These are phyloP conservation scores for Pisolithus tinctorius DNA, from an alignment of 768 basidiomycete genomes.

Conservation along the genomic window DNA sequence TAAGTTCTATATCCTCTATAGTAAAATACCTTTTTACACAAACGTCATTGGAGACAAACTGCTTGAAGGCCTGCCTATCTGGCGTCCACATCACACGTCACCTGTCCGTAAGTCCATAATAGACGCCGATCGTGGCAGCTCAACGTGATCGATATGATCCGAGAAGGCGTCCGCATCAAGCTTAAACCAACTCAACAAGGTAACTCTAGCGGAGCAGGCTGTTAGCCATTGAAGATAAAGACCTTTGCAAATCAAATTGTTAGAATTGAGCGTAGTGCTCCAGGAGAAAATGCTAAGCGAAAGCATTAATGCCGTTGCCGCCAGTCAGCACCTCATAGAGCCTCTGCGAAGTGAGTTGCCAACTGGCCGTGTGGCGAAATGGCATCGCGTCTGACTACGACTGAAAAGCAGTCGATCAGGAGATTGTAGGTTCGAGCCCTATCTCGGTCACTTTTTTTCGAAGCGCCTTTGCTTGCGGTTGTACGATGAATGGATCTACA, in stretches of 20 bases:
- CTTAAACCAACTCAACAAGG: background rate
- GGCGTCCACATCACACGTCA: no score
- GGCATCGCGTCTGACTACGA: constrained; percentile 86
- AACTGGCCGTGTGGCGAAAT: constrained; percentile 74
- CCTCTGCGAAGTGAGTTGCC: background rate
- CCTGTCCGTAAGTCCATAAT: no score
- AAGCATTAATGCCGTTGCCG: background rate
- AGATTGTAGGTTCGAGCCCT: constrained; percentile 93
- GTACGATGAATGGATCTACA: background rate
- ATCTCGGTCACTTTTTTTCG: constrained; percentile 49
- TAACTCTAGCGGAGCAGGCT: background rate
- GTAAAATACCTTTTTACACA: no score
- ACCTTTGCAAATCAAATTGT: no score
- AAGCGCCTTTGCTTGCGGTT: background rate
- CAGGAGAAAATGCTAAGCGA: no score
- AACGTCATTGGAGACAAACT: no score
- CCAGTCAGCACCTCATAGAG: background rate
- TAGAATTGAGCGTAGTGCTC: no score
- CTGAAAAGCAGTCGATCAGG: constrained; percentile 48
- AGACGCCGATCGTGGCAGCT: no score
- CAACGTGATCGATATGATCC: background rate
- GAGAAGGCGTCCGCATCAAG: background rate
- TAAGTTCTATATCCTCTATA: no score
- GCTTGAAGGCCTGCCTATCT: no score
- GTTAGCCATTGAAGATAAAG: no score